These are phyloP conservation scores for Solanum paucissectum DNA, from an alignment of 257 asterid species.

Conservation along the genomic window DNA sequence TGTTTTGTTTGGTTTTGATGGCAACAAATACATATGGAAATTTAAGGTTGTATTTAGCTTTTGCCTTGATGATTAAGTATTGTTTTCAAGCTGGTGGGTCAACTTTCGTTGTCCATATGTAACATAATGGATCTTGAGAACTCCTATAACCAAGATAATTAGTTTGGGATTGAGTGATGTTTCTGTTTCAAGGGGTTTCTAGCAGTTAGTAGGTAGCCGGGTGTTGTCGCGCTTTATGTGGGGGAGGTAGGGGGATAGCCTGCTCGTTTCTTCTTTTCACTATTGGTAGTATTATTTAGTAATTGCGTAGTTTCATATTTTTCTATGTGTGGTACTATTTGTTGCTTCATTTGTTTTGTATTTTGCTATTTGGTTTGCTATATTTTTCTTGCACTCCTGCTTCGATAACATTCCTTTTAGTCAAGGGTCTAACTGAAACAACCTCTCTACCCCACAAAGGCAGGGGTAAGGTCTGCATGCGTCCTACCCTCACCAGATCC, in stretches of 20 bases:
- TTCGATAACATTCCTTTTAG: background rate
- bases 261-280: background rate
- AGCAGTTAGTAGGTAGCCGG: background rate
- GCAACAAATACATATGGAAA: background rate
- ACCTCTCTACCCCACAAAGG: background rate
- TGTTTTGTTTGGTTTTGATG: background rate
- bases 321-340: background rate
- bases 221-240: background rate
- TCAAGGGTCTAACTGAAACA: background rate
- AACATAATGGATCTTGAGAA: background rate
- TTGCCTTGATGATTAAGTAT: background rate
- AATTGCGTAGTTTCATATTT: background rate
- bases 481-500: background rate
- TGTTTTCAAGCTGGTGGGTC: background rate
- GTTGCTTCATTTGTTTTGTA: background rate
- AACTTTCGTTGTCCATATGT: background rate
- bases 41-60: background rate
- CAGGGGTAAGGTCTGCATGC: background rate
- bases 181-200: background rate
- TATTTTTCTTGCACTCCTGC: background rate
- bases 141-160: background rate
- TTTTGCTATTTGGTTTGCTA: background rate
- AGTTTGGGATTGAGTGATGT: background rate
- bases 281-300: background rate
- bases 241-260: background rate